A percentile compares a stretch with the other conserved stretches of the same genome.
Conservation (phyloP, 129 eudicot species). For the Flaveria brownii region DNA sequence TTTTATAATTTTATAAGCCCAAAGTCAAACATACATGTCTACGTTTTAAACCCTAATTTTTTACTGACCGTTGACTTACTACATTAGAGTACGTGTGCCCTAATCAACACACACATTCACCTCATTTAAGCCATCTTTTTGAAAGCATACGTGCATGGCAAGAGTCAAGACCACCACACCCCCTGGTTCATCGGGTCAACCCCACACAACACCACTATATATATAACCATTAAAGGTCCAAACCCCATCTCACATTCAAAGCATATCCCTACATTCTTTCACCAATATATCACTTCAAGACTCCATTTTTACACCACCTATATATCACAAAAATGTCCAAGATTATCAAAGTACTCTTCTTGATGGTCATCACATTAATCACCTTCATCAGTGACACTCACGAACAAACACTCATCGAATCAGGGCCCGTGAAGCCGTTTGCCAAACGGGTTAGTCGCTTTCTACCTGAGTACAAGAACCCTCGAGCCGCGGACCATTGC, state of each 20-base stretch:
- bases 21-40: constrained; percentile 10
- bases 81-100: background rate
- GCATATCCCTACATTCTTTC: background rate
- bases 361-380: constrained; percentile 35
- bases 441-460: constrained; percentile 55
- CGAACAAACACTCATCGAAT: background rate
- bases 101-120: constrained; percentile 30
- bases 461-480: constrained; percentile 45
- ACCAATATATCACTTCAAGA: background rate
- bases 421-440: constrained; percentile 3
- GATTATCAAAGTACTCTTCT: constrained; percentile 31
- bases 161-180: constrained; percentile 1
- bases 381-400: background rate
- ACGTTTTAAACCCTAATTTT: background rate
- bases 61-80: constrained; percentile 12
- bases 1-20: background rate
- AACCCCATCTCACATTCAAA: background rate
- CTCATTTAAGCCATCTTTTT: constrained; percentile 11
- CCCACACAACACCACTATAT: constrained; percentile 8
- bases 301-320: background rate
- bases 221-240: background rate
- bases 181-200: constrained; percentile 28
- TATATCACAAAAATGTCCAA: constrained; percentile 30
- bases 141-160: constrained; percentile 19
- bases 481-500: constrained; percentile 62